Conservation (phyloP, 208 protist genomes). For the Acanthamoeba divionensis region DNA sequence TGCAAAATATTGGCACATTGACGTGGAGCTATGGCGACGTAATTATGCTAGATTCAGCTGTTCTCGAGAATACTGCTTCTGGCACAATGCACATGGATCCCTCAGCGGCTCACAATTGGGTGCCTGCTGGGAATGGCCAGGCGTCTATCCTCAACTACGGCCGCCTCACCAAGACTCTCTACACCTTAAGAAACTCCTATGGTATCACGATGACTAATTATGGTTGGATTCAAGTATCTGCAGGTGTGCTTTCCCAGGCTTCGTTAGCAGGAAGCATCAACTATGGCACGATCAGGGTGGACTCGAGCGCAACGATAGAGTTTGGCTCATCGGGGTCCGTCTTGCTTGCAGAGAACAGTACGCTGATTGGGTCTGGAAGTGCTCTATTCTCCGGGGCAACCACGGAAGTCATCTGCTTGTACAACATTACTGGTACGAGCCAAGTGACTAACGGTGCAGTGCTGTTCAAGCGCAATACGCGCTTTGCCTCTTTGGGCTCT, state of each 20-base stretch:
- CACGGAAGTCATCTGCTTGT: neutral
- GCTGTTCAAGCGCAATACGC: neutral
- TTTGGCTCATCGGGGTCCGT: neutral
- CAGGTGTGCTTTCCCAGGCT: neutral
- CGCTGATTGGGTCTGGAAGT: neutral
- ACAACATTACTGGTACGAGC: neutral
- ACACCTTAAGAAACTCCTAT: slow-evolving; percentile 2
- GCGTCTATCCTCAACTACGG: slow-evolving; percentile 38
- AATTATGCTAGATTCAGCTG: neutral
- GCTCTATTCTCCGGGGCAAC: neutral
- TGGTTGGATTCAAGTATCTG: neutral
- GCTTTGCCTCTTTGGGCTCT: neutral
- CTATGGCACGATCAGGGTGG: neutral
- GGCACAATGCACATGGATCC: neutral
- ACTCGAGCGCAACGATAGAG: neutral
- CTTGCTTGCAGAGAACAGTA: neutral
- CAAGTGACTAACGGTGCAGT: neutral
- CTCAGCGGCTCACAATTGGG: neutral
- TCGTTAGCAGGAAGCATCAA: neutral
- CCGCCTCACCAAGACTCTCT: neutral
- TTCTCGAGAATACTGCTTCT: neutral
- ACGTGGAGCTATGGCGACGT: slow-evolving; percentile 6
- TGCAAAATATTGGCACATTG: slow-evolving; percentile 8
- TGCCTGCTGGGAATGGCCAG: neutral
- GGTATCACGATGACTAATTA: slow-evolving; percentile 12